These are phyloP conservation scores for Ceratobasidium sp. DNA, from an alignment of 1,284 basidiomycete genomes.

Conservation along the genomic window DNA sequence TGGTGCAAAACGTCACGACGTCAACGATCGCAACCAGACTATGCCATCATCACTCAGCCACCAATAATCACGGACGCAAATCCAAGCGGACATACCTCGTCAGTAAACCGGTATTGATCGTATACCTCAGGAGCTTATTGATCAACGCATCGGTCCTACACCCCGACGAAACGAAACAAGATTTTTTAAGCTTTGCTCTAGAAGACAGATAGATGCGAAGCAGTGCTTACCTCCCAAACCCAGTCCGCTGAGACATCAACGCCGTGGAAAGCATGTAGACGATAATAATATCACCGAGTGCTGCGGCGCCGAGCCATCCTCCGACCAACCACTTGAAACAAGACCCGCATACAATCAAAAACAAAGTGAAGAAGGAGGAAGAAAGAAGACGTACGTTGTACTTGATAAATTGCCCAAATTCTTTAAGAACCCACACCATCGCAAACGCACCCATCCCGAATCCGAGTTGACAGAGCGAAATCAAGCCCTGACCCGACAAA, in stretches of 20 bases:
- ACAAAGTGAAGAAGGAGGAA: background rate
- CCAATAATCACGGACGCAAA: background rate
- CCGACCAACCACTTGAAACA: conserved; percentile 55
- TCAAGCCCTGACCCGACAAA: conserved; percentile 11
- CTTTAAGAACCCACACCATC: conserved; percentile 49
- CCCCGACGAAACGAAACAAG: background rate
- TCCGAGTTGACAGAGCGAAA: conserved; percentile 11
- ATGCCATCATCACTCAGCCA: background rate
- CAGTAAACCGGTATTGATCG: conserved; percentile 56
- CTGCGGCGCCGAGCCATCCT: conserved; percentile 55
- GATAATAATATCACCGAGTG: conserved; percentile 55
- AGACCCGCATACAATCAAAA: background rate
- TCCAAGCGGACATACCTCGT: conserved; percentile 52
- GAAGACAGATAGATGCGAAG: background rate
- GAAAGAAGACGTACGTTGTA: conserved; percentile 51
- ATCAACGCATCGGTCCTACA: conserved; percentile 56
- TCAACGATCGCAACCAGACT: conserved; percentile 54
- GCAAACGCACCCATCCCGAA: conserved; percentile 31
- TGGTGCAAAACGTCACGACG: conserved; percentile 54
- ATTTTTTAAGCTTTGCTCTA: background rate
- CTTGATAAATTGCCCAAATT: conserved; percentile 50
- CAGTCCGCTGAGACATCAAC: conserved; percentile 55
- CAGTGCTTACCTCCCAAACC: conserved; percentile 53
- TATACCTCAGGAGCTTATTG: conserved; percentile 55
- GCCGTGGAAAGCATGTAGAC: conserved; percentile 56